Conservation (phyloP, 495 filamentous ascomycete genomes). For the Podospora tetraspora region DNA sequence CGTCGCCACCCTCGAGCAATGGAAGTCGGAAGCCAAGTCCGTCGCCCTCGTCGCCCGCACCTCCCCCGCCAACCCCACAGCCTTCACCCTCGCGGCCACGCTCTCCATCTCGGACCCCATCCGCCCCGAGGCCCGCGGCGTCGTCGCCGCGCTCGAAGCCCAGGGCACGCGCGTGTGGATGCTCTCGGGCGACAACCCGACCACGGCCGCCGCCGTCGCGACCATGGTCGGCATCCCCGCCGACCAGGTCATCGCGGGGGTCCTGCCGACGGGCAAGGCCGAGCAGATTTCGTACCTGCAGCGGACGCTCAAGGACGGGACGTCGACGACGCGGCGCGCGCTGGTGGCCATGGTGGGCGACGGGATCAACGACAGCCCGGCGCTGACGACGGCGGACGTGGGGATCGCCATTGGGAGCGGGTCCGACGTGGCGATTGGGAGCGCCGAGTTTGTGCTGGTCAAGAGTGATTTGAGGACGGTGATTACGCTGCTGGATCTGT, state of each 20-base stretch:
- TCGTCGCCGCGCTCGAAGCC: conserved; percentile 63
- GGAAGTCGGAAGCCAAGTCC: conserved; percentile 69
- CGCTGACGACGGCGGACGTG: conserved; percentile 72
- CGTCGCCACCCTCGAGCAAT: conserved; percentile 49
- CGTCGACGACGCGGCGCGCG: conserved; percentile 32
- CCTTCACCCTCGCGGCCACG: conserved; percentile 38
- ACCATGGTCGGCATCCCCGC: conserved; percentile 65
- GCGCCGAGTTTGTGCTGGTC: conserved; percentile 80
- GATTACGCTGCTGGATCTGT: conserved; percentile 67
- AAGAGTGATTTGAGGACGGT: conserved; percentile 64
- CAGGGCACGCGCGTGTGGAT: conserved; percentile 75
- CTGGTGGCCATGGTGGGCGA: conserved; percentile 63
- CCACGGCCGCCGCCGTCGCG: conserved; percentile 73
- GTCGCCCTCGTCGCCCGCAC: conserved; percentile 61
- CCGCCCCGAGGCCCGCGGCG: conserved; percentile 63
- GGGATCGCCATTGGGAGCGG: conserved; percentile 81
- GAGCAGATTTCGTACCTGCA: conserved; percentile 79
- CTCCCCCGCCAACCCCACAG: background rate
- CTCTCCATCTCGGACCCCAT: conserved; percentile 67
- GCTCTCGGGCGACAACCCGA: conserved; percentile 81
- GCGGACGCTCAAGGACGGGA: conserved; percentile 39
- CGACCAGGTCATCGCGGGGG: conserved; percentile 77
- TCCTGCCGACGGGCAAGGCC: conserved; percentile 81
- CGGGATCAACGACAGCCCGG: conserved; percentile 85
- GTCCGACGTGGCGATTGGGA: conserved; percentile 77